phyloP scores from a whole-genome alignment of 2,329 filamentous ascomycete species.

The Xylariaceae sp. region DNA sequence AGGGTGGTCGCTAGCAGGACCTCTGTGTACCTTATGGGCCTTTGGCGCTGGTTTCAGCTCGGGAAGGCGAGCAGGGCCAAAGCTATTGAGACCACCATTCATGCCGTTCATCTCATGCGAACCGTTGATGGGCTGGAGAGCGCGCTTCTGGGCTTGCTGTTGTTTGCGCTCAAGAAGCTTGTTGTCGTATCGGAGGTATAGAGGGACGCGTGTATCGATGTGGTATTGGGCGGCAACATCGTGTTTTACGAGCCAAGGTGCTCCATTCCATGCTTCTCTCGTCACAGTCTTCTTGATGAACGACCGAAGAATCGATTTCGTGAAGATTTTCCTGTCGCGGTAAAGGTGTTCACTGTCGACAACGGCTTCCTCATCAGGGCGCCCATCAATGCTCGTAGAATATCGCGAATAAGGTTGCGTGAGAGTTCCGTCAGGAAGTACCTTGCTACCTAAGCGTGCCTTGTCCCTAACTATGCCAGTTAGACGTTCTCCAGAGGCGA shows the following conservation, averaged over 20 bases:
- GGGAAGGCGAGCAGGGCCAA: conserved; percentile 57
- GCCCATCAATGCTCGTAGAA: conserved; percentile 69
- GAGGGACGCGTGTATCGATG: conserved; percentile 82
- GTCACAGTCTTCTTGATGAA: conserved; percentile 96
- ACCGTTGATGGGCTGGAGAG: conserved; percentile 36
- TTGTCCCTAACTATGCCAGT: conserved; percentile 82
- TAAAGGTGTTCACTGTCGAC: conserved; percentile 77
- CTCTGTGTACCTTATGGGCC: conserved; percentile 58
- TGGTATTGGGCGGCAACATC: conserved; percentile 79
- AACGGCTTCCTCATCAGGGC: conserved; percentile 67
- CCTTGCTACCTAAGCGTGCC: conserved; percentile 64
- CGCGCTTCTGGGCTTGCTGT: conserved; percentile 62
- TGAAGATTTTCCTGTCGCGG: conserved; percentile 87
- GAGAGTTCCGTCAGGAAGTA: conserved; percentile 63
- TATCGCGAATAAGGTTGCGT: conserved; percentile 74
- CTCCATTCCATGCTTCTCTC: conserved; percentile 89
- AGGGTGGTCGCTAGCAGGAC: conserved; percentile 36
- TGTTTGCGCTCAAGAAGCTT: conserved; percentile 76
- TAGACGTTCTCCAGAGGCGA: conserved; percentile 64
- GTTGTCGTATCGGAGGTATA: conserved; percentile 75
- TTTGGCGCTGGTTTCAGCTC: conserved; percentile 72
- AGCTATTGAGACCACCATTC: conserved; percentile 29
- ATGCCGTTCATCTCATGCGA: conserved; percentile 40
- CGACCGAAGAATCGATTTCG: conserved; percentile 86
- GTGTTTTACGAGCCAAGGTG: conserved; percentile 90